Percentiles rank a stretch among this genome's conserved stretches.
Evolutionary conservation across 2,329 filamentous ascomycete species (phyloP).

Genomic region (Fusarium scirpi): DNA sequence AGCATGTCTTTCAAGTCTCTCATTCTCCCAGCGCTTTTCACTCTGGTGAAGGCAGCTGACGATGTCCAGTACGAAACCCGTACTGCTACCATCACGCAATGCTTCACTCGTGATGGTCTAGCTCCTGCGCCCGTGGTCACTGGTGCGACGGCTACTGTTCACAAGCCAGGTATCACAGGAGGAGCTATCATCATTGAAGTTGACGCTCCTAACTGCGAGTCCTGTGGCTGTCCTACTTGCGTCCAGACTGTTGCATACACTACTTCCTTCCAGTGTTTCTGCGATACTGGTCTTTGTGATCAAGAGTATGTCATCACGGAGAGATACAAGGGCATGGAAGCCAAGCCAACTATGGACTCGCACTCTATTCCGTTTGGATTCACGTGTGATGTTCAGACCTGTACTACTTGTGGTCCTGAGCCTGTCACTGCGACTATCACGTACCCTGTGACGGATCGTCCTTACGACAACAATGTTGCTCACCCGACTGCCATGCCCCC

Average conservation of each 20-base stretch:
- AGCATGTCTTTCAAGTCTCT: constrained; percentile 12
- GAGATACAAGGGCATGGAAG: constrained; percentile 26
- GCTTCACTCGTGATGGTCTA: constrained; percentile 5
- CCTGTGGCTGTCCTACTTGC: constrained; percentile 31
- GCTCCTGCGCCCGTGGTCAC: background rate
- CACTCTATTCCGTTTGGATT: constrained; percentile 28
- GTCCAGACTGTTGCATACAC: constrained; percentile 28
- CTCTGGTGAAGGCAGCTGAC: background rate
- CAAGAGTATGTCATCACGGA: constrained; percentile 33
- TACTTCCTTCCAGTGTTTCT: constrained; percentile 20
- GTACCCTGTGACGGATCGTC: constrained; percentile 17
- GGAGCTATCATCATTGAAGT: constrained; percentile 25
- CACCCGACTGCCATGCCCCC: constrained; percentile 6
- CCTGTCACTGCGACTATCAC: constrained; percentile 34
- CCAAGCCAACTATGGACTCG: constrained; percentile 13
- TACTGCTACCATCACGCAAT: constrained; percentile 33
- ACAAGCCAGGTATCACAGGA: constrained; percentile 23
- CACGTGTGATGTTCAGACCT: constrained; percentile 33
- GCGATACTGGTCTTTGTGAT: constrained; percentile 22
- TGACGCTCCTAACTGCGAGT: constrained; percentile 28
- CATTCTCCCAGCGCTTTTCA: constrained; percentile 7
- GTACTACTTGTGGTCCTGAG: constrained; percentile 22
- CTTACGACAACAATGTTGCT: constrained; percentile 54
- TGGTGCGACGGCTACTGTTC: constrained; percentile 4
- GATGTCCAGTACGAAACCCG: constrained; percentile 15